Conservation (phyloP, 176 grass and related monocot species). For the Bonia amplexicaulis region DNA sequence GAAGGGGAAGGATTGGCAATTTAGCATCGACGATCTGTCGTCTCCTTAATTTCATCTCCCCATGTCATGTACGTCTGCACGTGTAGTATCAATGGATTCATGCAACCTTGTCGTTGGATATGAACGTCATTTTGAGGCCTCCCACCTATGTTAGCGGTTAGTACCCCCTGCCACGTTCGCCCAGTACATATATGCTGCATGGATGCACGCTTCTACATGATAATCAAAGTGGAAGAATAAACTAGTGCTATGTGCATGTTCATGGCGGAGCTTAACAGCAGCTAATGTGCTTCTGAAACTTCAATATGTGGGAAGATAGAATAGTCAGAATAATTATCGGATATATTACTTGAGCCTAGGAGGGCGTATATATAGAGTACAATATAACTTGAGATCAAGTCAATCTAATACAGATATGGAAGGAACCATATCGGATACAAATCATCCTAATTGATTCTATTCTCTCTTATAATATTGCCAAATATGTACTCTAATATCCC, state of each 20-base stretch:
- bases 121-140: slow-evolving; percentile 8
- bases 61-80: background rate
- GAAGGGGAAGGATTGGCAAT: background rate
- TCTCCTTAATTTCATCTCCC: background rate
- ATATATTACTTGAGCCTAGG: no score
- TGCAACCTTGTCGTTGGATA: slow-evolving; percentile 7
- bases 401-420: no score
- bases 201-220: background rate
- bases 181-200: background rate
- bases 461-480: no score
- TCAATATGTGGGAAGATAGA: background rate
- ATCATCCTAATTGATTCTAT: no score
- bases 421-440: no score
- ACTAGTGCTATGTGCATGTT: background rate
- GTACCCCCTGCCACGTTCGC: slow-evolving; percentile 28
- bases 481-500: no score
- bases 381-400: no score
- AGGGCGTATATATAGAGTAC: no score
- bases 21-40: background rate
- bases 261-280: background rate
- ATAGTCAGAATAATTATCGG: no score
- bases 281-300: background rate
- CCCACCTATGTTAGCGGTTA: background rate
- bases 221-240: background rate
- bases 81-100: background rate